A percentile compares a stretch with the other conserved stretches of the same genome.
Evolutionary conservation across 176 grass and related monocot genomes (phyloP).

Genomic region (Musa itinerans): DNA sequence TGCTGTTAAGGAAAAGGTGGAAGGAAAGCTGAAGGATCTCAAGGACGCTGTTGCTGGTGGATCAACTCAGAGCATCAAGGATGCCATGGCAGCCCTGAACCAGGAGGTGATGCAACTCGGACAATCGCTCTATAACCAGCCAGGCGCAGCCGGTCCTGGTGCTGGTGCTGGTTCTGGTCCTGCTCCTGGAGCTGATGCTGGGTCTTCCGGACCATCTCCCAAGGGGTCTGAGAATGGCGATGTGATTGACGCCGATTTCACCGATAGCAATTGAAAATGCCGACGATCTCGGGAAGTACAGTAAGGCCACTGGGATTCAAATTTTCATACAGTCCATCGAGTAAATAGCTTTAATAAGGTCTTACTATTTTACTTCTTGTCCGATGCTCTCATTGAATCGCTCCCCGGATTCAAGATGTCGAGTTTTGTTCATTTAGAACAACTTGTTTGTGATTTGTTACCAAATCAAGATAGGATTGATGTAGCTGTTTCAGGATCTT

Average conservation of each 20-base stretch:
- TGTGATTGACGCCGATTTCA: slow-evolving; percentile 93
- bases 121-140: slow-evolving; percentile 84
- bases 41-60: slow-evolving; percentile 71
- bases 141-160: slow-evolving; percentile 20
- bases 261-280: slow-evolving; percentile 65
- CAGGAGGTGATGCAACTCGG: slow-evolving; percentile 98
- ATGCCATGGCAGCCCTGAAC: slow-evolving; percentile 78
- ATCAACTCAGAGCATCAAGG: slow-evolving; percentile 75
- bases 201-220: slow-evolving; percentile 19
- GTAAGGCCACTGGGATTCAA: background rate
- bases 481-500: too few species aligned
- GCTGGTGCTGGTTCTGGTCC: slow-evolving; percentile 26
- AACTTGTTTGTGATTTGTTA: too few species aligned
- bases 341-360: too few species aligned
- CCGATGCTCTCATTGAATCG: too few species aligned
- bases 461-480: too few species aligned
- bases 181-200: slow-evolving; percentile 42
- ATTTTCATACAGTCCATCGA: background rate
- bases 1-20: slow-evolving; percentile 77
- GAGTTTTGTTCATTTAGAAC: too few species aligned
- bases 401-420: too few species aligned
- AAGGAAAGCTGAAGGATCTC: slow-evolving; percentile 72
- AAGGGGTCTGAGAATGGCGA: slow-evolving; percentile 59
- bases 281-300: too few species aligned
- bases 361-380: too few species aligned